Evolutionary conservation across 345 rosid species (phyloP).

Genomic region (Firmiana major): DNA sequence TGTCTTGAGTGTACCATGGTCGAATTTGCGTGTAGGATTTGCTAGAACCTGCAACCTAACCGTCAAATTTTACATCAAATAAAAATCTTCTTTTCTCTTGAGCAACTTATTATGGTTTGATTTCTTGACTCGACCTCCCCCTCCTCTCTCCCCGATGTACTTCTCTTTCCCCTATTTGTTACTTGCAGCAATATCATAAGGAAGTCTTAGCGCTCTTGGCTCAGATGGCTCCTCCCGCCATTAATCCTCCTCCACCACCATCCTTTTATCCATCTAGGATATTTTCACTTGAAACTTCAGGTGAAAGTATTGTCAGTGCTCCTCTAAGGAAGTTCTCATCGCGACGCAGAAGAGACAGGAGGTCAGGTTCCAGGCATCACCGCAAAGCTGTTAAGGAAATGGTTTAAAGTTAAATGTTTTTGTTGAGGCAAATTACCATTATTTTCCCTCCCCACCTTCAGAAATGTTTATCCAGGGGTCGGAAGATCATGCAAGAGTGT

Average conservation of each 20-base stretch:
- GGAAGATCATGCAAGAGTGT: constrained; percentile 27
- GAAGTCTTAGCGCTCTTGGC: constrained; percentile 45
- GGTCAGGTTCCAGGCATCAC: constrained; percentile 64
- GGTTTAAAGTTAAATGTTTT: constrained; percentile 28
- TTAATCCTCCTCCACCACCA: constrained; percentile 42
- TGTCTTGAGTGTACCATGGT: not conserved
- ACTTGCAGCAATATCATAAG: constrained; percentile 73
- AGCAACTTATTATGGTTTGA: not conserved
- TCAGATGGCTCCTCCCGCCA: constrained; percentile 39
- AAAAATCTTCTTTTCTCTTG: not conserved
- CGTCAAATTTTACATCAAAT: not conserved
- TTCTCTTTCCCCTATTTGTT: not conserved
- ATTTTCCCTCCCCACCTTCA: constrained; percentile 19
- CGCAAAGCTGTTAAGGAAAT: constrained; percentile 50
- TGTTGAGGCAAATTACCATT: constrained; percentile 21
- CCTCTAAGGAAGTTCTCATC: constrained; percentile 34
- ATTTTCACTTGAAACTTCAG: constrained; percentile 29
- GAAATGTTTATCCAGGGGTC: constrained; percentile 20
- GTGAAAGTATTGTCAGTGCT: constrained; percentile 21
- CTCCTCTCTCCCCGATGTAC: not conserved
- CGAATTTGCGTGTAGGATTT: not conserved
- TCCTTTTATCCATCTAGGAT: constrained; percentile 33
- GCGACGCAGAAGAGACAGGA: constrained; percentile 55
- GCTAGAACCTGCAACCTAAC: not conserved
- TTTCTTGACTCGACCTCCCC: not conserved